phyloP scores from a whole-genome alignment of 2,329 filamentous ascomycete species.

The Paracoccidioides lutzii region DNA sequence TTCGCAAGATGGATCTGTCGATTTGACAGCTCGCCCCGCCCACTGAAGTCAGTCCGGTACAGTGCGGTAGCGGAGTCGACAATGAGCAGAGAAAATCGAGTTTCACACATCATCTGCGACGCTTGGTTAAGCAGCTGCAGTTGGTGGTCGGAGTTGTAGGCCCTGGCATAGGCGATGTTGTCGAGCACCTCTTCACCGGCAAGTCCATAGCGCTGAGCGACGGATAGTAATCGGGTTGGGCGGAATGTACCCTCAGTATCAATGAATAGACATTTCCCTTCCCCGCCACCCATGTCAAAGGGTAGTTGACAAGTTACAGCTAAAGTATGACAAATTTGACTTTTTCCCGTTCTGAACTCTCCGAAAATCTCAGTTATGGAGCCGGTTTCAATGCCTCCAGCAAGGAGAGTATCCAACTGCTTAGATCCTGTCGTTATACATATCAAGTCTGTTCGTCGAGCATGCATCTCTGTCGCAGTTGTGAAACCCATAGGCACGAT shows the following conservation, averaged over 20 bases:
- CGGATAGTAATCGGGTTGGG: conserved; percentile 77
- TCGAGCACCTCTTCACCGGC: conserved; percentile 95
- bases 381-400: conserved; percentile 89
- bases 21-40: conserved; percentile 91
- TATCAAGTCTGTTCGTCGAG: conserved; percentile 88
- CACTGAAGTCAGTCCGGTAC: conserved; percentile 91
- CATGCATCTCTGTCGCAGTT: conserved; percentile 97
- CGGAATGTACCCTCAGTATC: conserved; percentile 97
- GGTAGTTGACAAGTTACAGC: conserved; percentile 95
- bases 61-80: conserved; percentile 93
- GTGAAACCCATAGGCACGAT: conserved; percentile 98
- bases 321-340: conserved; percentile 96
- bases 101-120: conserved; percentile 98
- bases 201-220: conserved; percentile 86
- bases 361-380: conserved; percentile 97
- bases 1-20: conserved; percentile 51
- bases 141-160: conserved; percentile 98
- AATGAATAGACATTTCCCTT: conserved; percentile 97
- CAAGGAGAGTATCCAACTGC: conserved; percentile 86
- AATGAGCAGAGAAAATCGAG: conserved; percentile 85
- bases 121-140: conserved; percentile 89
- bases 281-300: conserved; percentile 97
- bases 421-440: conserved; percentile 98
- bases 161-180: conserved; percentile 94
- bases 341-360: conserved; percentile 95